phyloP scores from a whole-genome alignment of 257 asterid genomes.

The Forsythia viridissima region DNA sequence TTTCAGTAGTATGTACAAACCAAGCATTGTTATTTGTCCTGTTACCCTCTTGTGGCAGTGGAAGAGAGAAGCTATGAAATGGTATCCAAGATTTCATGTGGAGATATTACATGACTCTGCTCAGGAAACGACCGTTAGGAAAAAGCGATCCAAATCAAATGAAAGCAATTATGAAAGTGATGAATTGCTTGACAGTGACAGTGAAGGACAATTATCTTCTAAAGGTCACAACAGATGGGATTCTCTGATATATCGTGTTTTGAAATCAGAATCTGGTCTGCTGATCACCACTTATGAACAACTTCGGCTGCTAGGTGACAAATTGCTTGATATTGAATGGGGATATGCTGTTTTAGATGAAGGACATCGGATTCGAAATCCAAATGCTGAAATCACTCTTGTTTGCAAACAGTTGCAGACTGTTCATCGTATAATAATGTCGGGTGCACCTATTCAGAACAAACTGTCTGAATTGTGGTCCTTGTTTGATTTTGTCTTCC shows the following conservation, averaged over 20 bases:
- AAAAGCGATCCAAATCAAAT: constrained; percentile 51
- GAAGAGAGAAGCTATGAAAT: constrained; percentile 88
- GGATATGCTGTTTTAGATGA: constrained; percentile 95
- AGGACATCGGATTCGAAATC: constrained; percentile 97
- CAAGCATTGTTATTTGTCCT: constrained; percentile 91
- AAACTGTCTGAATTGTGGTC: constrained; percentile 96
- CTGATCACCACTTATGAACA: constrained; percentile 95
- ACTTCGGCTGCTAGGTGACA: constrained; percentile 78
- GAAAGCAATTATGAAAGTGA: constrained; percentile 78
- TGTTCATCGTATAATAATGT: constrained; percentile 95
- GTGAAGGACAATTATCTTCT: constrained; percentile 48
- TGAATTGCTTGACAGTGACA: constrained; percentile 53
- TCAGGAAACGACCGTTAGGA: constrained; percentile 49
- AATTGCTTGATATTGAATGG: constrained; percentile 88
- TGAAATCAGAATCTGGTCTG: constrained; percentile 81
- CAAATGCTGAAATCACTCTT: constrained; percentile 92
- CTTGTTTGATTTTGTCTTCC: constrained; percentile 95
- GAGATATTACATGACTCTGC: constrained; percentile 95
- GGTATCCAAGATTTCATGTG: constrained; percentile 82
- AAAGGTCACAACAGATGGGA: constrained; percentile 71
- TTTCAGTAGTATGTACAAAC: constrained; percentile 82
- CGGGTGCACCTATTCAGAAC: constrained; percentile 97
- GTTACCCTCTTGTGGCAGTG: constrained; percentile 92
- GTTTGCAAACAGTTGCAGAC: constrained; percentile 98
- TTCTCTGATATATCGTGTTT: constrained; percentile 69